A percentile compares a stretch with the other conserved stretches of the same genome.
Conservation (phyloP, 2,329 filamentous ascomycete genomes). For the Daldinia eschscholtzii region DNA sequence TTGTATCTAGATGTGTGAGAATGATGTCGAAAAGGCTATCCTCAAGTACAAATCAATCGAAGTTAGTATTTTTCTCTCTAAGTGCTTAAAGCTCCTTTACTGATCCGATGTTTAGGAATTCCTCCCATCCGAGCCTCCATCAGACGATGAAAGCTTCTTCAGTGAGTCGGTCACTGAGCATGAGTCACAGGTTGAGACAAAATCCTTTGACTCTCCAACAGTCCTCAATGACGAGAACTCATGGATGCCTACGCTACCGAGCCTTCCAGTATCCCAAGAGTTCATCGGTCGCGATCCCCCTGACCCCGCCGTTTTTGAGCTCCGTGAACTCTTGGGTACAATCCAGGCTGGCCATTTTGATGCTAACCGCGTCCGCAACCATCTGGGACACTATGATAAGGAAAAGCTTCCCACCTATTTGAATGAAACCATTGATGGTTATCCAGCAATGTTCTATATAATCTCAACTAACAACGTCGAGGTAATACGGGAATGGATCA, state of each 20-base stretch:
- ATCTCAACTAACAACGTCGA: not conserved
- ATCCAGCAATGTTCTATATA: not conserved
- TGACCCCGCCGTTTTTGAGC: not conserved
- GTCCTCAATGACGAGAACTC: not conserved
- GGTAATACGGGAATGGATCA: constrained; percentile 1
- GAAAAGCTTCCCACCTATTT: not conserved
- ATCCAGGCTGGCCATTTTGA: not conserved
- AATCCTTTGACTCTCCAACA: not conserved
- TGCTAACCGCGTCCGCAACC: not conserved
- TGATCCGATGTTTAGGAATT: not conserved
- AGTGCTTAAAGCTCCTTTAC: not conserved
- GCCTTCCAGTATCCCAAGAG: not conserved
- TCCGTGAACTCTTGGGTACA: not conserved
- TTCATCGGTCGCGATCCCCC: not conserved
- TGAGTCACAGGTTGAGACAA: not conserved
- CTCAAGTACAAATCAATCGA: not conserved
- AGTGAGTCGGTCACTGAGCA: not conserved
- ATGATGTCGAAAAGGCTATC: not conserved
- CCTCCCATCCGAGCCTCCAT: not conserved
- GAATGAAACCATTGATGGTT: not conserved
- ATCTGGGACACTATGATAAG: not conserved
- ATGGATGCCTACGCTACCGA: not conserved
- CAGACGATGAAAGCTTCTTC: not conserved
- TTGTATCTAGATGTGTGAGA: not conserved
- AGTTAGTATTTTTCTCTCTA: not conserved